phyloP scores from a whole-genome alignment of 495 filamentous ascomycete species.

The Penicillium chermesinum region DNA sequence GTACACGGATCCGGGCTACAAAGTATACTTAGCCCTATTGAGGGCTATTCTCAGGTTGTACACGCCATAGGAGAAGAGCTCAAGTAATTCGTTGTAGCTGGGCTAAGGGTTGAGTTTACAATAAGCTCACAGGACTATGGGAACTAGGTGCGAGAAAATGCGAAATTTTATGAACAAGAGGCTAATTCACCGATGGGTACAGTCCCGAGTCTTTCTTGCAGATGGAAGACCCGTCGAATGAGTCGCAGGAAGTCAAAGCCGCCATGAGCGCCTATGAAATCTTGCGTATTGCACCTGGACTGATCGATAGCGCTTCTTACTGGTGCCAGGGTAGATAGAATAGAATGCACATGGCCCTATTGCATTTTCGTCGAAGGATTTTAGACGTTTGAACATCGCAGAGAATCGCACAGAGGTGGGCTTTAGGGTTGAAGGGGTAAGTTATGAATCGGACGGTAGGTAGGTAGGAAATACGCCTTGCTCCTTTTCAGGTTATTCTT shows the following conservation, averaged over 20 bases:
- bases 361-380: not conserved
- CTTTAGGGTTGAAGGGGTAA: not conserved
- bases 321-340: not conserved
- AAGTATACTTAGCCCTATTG: no score
- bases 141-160: no score
- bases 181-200: no score
- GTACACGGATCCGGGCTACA: no score
- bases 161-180: no score
- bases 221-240: not conserved
- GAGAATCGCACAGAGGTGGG: not conserved
- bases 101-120: no score
- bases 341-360: not conserved
- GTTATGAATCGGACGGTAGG: not conserved
- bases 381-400: not conserved
- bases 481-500: not conserved
- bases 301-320: not conserved
- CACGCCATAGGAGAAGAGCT: no score
- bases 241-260: not conserved
- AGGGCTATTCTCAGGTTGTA: no score
- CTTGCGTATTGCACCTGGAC: not conserved
- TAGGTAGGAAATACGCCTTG: no score
- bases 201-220: no score
- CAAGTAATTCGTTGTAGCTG: no score
- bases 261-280: not conserved
- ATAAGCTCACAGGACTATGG: no score